Evolutionary conservation across 441 rosid species (phyloP), one percentile per base, ranked within the genome.

Genomic region (Gossypium davidsonii): DNA sequence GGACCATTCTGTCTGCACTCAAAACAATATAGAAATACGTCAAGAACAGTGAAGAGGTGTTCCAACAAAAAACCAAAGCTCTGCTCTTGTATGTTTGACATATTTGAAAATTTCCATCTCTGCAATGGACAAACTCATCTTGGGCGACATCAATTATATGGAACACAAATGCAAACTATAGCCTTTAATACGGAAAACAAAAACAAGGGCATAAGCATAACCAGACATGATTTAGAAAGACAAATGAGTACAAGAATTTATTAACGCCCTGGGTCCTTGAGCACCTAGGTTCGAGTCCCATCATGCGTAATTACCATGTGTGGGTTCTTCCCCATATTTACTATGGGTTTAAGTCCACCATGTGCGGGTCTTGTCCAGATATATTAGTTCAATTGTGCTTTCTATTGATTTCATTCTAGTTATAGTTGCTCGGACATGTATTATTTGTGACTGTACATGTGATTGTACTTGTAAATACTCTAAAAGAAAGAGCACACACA

Each of bases 1-100:
- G 88, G 86, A 25, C 84, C 92, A 71, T 83, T 85, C 79, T 84
- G 89, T 85, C 98, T 93, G 91, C 73, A 58, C 70, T 52, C 74
- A 10, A 78, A 78, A 70, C 74, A 81, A 65, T 69, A 25, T 53
- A 46, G 72, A 67, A 53, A 46, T 51, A 15, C 59, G 67, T 74
- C 53, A 74, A 59, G 2, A 39, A 64, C 3, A 21, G 56, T 68
- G 34, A 60, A 67, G 44, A 73, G 63, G 34, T 57, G 61, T 26
- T 18, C n/a, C 23, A 48, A 17, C 20, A 26, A 23, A 48, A 60
- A 25, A 21, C n/a, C 31, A 70, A 21, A 34, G 28, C 67, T 61
- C 42, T 21, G 8, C 44, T 26, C 37, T 25, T 52, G 61, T 11
- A 53, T 69, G 48, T 69, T 53, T 18, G 48, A 68, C 48, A 68